These are phyloP conservation scores for Purpureocillium lavendulum DNA, from an alignment of 2,329 filamentous ascomycete species.

Conservation along the genomic window DNA sequence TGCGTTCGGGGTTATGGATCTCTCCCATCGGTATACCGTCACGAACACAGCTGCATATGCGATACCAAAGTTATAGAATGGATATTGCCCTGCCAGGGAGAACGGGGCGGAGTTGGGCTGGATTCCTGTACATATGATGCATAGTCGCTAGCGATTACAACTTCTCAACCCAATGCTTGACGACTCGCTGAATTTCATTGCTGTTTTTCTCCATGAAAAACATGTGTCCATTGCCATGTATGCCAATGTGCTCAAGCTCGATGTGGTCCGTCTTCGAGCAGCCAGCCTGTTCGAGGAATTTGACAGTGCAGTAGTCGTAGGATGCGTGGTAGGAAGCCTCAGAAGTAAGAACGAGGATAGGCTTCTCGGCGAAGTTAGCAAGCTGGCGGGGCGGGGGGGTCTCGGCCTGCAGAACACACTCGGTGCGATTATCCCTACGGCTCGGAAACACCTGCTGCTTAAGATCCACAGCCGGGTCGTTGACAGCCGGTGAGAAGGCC, in stretches of 20 bases:
- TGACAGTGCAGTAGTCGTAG: constrained; percentile 35
- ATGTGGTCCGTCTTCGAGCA: constrained; percentile 22
- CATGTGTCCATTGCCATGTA: constrained; percentile 38
- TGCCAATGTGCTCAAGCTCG: constrained; percentile 26
- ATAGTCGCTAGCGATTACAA: not conserved
- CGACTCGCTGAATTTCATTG: constrained; percentile 21
- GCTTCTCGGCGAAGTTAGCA: constrained; percentile 7
- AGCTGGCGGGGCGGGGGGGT: constrained; percentile 8
- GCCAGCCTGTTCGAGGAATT: constrained; percentile 34
- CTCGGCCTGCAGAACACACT: constrained; percentile 25
- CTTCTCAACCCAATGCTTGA: constrained; percentile 14
- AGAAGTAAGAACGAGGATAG: constrained; percentile 19
- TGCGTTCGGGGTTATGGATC: not conserved
- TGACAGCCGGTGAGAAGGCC: constrained; percentile 34
- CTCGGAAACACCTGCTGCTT: constrained; percentile 17
- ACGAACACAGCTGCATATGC: not conserved
- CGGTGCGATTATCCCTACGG: constrained; percentile 10
- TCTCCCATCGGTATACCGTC: too few relatives aligned
- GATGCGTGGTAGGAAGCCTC: constrained; percentile 34
- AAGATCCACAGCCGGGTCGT: constrained; percentile 24
- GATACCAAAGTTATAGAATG: too few relatives aligned
- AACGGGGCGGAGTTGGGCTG: too few relatives aligned
- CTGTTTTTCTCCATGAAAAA: constrained; percentile 41
- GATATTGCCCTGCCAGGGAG: too few relatives aligned
- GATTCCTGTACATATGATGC: too few relatives aligned